Conservation (phyloP, 129 eudicot genomes). For the Daucus carota region DH1_v3.0 NC_030382.2:19205501-19206000, state of each 20-base stretch:
- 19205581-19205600: slow-evolving; percentile 52
- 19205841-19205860: not conserved
- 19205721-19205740: slow-evolving; percentile 1
- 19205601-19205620: slow-evolving; percentile 75
- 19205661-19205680: slow-evolving; percentile 58
- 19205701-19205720: slow-evolving; percentile 6
- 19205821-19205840: not conserved
- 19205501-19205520: slow-evolving; percentile 5
- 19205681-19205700: not conserved
- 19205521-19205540: not conserved
- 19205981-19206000: too few species aligned
- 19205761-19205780: not conserved
- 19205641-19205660: slow-evolving; percentile 91
- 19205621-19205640: slow-evolving; percentile 76
- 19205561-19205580: not conserved
- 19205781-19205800: not conserved
- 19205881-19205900: not conserved
- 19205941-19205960: too few species aligned
- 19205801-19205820: not conserved
- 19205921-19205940: not conserved
- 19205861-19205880: not conserved
- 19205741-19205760: not conserved
- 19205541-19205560: not conserved
- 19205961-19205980: too few species aligned
- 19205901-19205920: not conserved